These are phyloP conservation scores for Aspergillus hiratsukae DNA, from an alignment of 2,329 filamentous ascomycete genomes.

Conservation along the genomic window DNA sequence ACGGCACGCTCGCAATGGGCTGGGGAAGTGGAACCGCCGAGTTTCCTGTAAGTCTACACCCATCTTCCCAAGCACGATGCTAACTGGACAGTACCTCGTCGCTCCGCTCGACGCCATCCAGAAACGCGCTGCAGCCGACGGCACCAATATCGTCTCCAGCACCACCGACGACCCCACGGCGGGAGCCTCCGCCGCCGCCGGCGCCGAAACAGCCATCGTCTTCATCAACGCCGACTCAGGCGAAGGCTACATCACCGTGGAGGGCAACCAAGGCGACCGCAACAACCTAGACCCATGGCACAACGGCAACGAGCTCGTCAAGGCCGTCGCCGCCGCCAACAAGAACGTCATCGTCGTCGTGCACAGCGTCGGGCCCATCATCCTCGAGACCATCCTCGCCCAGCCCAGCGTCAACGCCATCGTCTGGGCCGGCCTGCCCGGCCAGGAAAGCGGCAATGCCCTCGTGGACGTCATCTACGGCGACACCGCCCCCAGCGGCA, in stretches of 20 bases:
- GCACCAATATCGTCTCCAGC: slow-evolving; percentile 41
- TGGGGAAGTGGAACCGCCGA: slow-evolving; percentile 72
- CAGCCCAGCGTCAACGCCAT: slow-evolving; percentile 61
- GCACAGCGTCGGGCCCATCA: slow-evolving; percentile 59
- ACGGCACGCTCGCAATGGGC: slow-evolving; percentile 64
- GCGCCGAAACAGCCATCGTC: slow-evolving; percentile 42
- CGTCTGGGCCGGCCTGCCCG: slow-evolving; percentile 61
- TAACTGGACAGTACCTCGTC: slow-evolving; percentile 36
- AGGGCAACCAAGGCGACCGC: slow-evolving; percentile 54
- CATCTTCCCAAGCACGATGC: not conserved
- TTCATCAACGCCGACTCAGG: slow-evolving; percentile 48
- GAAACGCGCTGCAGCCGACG: slow-evolving; percentile 31
- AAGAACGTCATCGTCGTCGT: slow-evolving; percentile 61
- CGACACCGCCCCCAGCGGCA: slow-evolving; percentile 45
- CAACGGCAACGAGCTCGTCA: slow-evolving; percentile 38
- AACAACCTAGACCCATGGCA: slow-evolving; percentile 33
- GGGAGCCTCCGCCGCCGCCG: slow-evolving; percentile 34
- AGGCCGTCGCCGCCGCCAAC: slow-evolving; percentile 54
- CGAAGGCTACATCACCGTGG: slow-evolving; percentile 48
- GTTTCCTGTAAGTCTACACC: slow-evolving; percentile 48
- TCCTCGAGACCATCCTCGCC: slow-evolving; percentile 52
- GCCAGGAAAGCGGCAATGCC: slow-evolving; percentile 48
- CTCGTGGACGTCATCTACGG: slow-evolving; percentile 46
- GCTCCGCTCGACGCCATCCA: slow-evolving; percentile 42
- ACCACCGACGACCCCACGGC: slow-evolving; percentile 35